Conservation (phyloP, 2,329 filamentous ascomycete species). For the Calonectria hawksworthii region DNA sequence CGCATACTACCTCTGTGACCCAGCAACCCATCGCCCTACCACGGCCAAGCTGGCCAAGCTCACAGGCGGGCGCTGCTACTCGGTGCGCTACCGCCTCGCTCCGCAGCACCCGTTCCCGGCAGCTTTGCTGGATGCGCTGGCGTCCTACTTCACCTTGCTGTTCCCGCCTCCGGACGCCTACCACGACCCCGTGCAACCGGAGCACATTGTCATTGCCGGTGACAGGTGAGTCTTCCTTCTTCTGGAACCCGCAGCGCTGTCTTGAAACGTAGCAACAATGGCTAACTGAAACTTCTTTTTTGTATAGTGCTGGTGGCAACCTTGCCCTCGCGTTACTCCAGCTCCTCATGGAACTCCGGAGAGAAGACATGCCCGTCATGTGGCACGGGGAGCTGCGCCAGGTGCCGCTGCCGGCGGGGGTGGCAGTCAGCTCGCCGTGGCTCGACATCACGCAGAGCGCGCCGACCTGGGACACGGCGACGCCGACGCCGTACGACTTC, state of each 20-base stretch:
- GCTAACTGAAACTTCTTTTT: too few species aligned
- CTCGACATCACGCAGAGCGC: conserved; percentile 75
- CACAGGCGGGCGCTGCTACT: conserved; percentile 77
- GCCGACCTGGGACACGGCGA: conserved; percentile 45
- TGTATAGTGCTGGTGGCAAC: conserved; percentile 82
- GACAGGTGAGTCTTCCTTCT: conserved; percentile 65
- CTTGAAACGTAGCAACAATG: not conserved
- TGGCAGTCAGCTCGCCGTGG: conserved; percentile 77
- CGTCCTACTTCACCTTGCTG: conserved; percentile 80
- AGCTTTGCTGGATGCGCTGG: conserved; percentile 79
- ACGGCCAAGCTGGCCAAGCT: conserved; percentile 74
- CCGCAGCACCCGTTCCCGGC: conserved; percentile 83
- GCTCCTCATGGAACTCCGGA: conserved; percentile 74
- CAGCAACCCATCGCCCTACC: conserved; percentile 72
- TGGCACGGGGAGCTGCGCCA: conserved; percentile 73
- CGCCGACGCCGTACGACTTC: conserved; percentile 52
- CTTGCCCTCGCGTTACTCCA: conserved; percentile 77
- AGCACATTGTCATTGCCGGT: conserved; percentile 78
- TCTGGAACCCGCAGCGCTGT: not conserved
- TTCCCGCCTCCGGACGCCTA: conserved; percentile 78
- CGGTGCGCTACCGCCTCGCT: conserved; percentile 80
- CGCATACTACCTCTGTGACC: conserved; percentile 81
- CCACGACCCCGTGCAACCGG: conserved; percentile 74
- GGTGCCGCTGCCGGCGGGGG: conserved; percentile 76
- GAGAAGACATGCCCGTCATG: conserved; percentile 59